Percentiles rank a stretch among this genome's conserved stretches.
Conservation (phyloP, 2,329 filamentous ascomycete genomes). For the Colletotrichum ledebouriae region DNA sequence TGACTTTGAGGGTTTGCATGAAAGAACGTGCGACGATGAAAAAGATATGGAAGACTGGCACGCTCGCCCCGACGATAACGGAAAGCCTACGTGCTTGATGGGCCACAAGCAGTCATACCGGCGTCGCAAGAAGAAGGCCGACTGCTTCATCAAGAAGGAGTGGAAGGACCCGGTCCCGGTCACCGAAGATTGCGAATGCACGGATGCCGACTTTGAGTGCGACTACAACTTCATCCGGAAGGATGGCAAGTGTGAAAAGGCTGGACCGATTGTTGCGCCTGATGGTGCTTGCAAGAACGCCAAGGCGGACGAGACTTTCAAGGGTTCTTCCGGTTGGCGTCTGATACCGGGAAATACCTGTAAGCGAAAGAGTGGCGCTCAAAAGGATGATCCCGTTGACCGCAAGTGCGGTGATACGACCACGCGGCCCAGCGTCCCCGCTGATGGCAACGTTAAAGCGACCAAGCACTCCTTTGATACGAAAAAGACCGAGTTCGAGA, state of each 20-base stretch:
- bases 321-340: constrained; percentile 90
- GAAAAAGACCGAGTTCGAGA: constrained; percentile 64
- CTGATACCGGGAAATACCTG: constrained; percentile 89
- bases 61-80: constrained; percentile 84
- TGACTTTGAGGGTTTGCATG: constrained; percentile 86
- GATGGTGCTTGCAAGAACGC: constrained; percentile 78
- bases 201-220: constrained; percentile 90
- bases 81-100: constrained; percentile 91
- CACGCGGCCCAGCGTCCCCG: constrained; percentile 61
- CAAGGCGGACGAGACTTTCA: constrained; percentile 78
- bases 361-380: constrained; percentile 68
- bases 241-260: constrained; percentile 72
- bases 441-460: constrained; percentile 75
- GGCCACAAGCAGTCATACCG: constrained; percentile 91
- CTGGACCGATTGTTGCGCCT: constrained; percentile 73
- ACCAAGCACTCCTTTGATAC: constrained; percentile 74
- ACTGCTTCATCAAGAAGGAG: constrained; percentile 89
- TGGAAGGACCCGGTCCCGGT: constrained; percentile 83
- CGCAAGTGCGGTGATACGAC: constrained; percentile 78
- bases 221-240: constrained; percentile 88
- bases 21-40: constrained; percentile 80
- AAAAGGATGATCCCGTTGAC: constrained; percentile 81
- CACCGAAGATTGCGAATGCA: constrained; percentile 84
- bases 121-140: constrained; percentile 86
- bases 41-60: constrained; percentile 88